Conservation (phyloP, 768 basidiomycete genomes). For the Sporobolomyces roseus region DNA sequence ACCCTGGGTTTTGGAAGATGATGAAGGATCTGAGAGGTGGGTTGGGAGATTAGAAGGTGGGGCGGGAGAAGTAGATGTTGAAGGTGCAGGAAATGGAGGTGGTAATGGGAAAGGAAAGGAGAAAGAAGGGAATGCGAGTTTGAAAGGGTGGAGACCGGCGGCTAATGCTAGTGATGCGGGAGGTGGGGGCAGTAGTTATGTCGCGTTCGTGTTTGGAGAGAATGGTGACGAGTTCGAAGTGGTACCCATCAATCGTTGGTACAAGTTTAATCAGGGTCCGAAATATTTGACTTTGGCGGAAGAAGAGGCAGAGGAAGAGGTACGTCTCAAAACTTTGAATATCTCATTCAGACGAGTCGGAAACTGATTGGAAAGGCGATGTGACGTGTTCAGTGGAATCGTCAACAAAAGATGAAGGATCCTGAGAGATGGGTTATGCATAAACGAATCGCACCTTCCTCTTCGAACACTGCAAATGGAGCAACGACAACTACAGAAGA, state of each 20-base stretch:
- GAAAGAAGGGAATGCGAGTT: slow-evolving; percentile 54
- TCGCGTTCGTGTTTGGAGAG: slow-evolving; percentile 40
- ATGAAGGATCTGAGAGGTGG: slow-evolving; percentile 70
- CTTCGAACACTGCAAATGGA: not conserved
- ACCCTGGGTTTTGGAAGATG: slow-evolving; percentile 83
- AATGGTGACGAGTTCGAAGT: slow-evolving; percentile 74
- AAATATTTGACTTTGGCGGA: slow-evolving; percentile 65
- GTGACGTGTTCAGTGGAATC: slow-evolving; percentile 52
- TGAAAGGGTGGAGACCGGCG: slow-evolving; percentile 63
- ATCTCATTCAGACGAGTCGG: too few relatives aligned
- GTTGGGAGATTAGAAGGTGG: slow-evolving; percentile 75
- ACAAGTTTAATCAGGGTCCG: slow-evolving; percentile 83
- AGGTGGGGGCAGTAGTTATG: slow-evolving; percentile 36
- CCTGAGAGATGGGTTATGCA: slow-evolving; percentile 69
- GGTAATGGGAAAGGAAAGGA: not conserved
- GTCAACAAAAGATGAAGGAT: slow-evolving; percentile 59
- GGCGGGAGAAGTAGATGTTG: slow-evolving; percentile 38
- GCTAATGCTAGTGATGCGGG: slow-evolving; percentile 26
- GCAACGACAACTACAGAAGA: too few relatives aligned
- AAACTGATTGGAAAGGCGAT: too few relatives aligned
- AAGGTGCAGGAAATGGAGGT: not conserved
- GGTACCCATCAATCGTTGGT: slow-evolving; percentile 82
- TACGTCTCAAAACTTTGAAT: slow-evolving; percentile 49
- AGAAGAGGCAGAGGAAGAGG: slow-evolving; percentile 66
- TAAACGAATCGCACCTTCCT: slow-evolving; percentile 45